Conservation (phyloP, 371 early-diverging fungal genomes). For the Nematocida parisii region DNA sequence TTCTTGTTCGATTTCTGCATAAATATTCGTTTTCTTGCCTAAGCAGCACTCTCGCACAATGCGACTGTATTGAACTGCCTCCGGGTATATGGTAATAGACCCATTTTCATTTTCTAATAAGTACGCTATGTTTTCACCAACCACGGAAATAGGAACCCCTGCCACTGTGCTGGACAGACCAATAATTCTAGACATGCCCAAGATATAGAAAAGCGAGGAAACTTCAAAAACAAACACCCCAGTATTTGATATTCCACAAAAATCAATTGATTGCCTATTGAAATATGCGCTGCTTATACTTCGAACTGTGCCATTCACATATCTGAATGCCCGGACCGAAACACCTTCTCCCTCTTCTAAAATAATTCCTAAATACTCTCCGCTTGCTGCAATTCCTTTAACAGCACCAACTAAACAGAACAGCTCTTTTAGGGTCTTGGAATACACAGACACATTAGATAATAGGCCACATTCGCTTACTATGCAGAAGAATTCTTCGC, state of each 20-base stretch:
- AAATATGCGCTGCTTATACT: slow-evolving; percentile 15
- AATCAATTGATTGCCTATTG: slow-evolving; percentile 24
- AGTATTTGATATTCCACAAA: not conserved
- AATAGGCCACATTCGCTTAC: not conserved
- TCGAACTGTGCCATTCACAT: not conserved
- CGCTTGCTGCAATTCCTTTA: slow-evolving; percentile 18
- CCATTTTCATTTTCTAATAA: not conserved
- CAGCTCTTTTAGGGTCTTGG: slow-evolving; percentile 9
- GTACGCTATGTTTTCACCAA: slow-evolving; percentile 7
- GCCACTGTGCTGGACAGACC: not conserved
- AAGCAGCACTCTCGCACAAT: not conserved
- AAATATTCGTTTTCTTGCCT: not conserved
- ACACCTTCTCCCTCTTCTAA: slow-evolving; percentile 19
- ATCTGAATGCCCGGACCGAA: not conserved
- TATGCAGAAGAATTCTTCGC: slow-evolving; percentile 35
- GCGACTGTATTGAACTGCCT: not conserved
- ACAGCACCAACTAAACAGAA: not conserved
- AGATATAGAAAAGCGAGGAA: not conserved
- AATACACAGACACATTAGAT: not conserved
- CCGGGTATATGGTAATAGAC: not conserved
- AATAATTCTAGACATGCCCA: not conserved
- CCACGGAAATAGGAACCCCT: slow-evolving; percentile 15
- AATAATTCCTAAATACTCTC: slow-evolving; percentile 20
- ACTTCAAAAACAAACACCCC: slow-evolving; percentile 9
- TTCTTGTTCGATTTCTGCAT: slow-evolving; percentile 4